These are phyloP conservation scores for Suillus occidentalis DNA, from an alignment of 768 basidiomycete genomes.

Conservation along the genomic window DNA sequence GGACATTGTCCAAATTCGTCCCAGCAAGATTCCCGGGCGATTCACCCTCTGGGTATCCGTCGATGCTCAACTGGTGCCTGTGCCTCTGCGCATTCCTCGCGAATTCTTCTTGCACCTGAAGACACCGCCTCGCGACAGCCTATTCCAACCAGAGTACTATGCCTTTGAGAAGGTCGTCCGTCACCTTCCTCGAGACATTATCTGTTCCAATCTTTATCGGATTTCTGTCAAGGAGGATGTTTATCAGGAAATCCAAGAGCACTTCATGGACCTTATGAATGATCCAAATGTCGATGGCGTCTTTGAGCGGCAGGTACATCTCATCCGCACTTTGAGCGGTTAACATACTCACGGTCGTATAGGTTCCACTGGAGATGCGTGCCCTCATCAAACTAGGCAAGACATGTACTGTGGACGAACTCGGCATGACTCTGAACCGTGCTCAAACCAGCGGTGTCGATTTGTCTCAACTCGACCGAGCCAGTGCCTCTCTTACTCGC, in stretches of 20 bases:
- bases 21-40: constrained; percentile 73
- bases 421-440: constrained; percentile 71
- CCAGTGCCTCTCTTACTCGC: constrained; percentile 53
- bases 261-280: constrained; percentile 90
- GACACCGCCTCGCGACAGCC: constrained; percentile 56
- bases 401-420: constrained; percentile 68
- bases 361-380: constrained; percentile 84
- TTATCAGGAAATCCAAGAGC: constrained; percentile 82
- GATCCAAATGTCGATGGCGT: constrained; percentile 94
- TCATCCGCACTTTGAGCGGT: neutral
- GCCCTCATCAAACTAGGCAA: constrained; percentile 84
- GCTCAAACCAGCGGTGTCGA: constrained; percentile 85
- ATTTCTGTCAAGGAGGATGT: constrained; percentile 80
- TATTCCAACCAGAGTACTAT: constrained; percentile 73
- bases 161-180: constrained; percentile 69
- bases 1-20: constrained; percentile 92
- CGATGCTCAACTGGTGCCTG: constrained; percentile 72
- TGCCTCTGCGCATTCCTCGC: constrained; percentile 83
- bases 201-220: constrained; percentile 79
- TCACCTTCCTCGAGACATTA: constrained; percentile 76
- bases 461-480: constrained; percentile 73
- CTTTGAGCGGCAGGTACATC: constrained; percentile 83
- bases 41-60: constrained; percentile 88
- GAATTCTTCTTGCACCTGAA: constrained; percentile 94
- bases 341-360: constrained; percentile 3